These are phyloP conservation scores for Acanthamoeba healyi DNA, from an alignment of 208 protist genomes.

Conservation along the genomic window DNA sequence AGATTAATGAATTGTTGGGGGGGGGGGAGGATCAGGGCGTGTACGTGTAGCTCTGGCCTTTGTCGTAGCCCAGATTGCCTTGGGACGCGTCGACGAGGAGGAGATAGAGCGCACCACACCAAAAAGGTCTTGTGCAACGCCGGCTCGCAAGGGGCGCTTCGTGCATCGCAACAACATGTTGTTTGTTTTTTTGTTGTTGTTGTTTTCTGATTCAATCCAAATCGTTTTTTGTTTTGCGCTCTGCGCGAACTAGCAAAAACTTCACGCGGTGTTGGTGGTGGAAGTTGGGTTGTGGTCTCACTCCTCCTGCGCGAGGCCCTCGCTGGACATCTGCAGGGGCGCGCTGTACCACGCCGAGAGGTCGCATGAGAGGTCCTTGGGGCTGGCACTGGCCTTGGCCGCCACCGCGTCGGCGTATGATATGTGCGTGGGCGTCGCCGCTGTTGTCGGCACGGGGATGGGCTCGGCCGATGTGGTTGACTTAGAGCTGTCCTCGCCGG, in stretches of 20 bases:
- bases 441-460: neutral
- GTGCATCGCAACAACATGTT: neutral
- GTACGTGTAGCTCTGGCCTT: no score
- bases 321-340: neutral
- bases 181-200: neutral
- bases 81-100: neutral
- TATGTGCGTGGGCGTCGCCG: neutral
- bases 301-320: neutral
- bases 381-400: neutral
- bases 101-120: neutral
- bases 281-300: neutral
- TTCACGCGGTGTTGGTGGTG: no score
- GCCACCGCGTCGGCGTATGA: neutral
- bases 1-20: neutral
- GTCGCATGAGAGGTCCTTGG: conserved; percentile 36
- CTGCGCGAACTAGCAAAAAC: no score
- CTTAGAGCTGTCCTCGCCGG: no score
- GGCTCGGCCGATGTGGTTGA: neutral
- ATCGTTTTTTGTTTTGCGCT: no score
- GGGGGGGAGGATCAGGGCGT: neutral
- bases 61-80: no score
- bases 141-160: conserved; percentile 4
- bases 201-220: neutral
- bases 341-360: conserved; percentile 51
- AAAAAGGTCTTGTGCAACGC: neutral